These are phyloP conservation scores for Rubroboletus satanas DNA, from an alignment of 768 basidiomycete genomes.

Conservation along the genomic window DNA sequence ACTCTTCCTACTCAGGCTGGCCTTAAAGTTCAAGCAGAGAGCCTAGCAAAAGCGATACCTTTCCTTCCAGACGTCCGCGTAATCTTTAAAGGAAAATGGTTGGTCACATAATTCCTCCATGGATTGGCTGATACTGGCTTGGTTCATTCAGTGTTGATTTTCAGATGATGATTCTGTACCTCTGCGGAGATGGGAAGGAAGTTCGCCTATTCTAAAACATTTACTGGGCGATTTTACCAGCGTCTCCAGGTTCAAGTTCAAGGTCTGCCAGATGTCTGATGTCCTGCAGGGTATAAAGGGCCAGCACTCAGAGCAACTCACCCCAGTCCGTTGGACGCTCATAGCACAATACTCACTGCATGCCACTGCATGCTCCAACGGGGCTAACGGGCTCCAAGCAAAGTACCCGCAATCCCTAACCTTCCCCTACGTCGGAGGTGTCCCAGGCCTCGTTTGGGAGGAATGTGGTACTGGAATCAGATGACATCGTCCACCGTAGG, in stretches of 20 bases:
- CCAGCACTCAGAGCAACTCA: neutral
- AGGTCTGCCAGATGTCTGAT: neutral
- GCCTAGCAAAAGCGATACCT: slow-evolving; percentile 29
- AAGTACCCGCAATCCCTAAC: no score
- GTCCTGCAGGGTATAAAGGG: neutral
- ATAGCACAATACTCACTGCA: neutral
- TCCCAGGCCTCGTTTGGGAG: slow-evolving; percentile 2
- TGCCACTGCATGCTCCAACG: slow-evolving; percentile 36
- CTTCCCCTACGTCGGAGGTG: slow-evolving; percentile 31
- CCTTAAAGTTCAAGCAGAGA: slow-evolving; percentile 46
- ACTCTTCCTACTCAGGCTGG: slow-evolving; percentile 40
- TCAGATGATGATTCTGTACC: neutral
- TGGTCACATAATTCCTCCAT: no score
- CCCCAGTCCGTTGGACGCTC: neutral
- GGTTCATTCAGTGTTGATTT: neutral
- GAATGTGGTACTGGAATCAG: neutral
- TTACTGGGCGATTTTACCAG: neutral
- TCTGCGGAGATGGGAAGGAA: neutral
- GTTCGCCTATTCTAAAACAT: neutral
- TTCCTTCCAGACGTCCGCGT: no score
- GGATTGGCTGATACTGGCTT: neutral
- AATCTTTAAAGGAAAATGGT: no score
- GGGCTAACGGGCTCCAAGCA: no score
- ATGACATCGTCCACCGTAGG: neutral
- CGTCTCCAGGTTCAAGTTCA: neutral